These are phyloP conservation scores for Pulveroboletus ravenelii DNA, from an alignment of 768 basidiomycete genomes.

Conservation along the genomic window DNA sequence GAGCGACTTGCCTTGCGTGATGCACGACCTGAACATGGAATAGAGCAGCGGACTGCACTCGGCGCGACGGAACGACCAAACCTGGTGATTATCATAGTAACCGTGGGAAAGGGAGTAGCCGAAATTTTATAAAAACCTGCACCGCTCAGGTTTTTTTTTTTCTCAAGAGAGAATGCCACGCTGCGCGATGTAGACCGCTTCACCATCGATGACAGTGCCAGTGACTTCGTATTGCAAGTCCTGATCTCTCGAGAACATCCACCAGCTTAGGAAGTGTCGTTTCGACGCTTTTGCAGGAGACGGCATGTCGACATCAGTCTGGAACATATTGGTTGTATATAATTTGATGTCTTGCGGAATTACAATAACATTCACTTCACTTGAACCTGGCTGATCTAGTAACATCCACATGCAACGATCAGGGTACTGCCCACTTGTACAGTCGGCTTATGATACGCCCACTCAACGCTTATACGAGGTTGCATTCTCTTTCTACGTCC, in stretches of 20 bases:
- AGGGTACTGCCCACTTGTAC: neutral
- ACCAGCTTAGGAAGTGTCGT: slow-evolving; percentile 67
- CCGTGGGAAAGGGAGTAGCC: slow-evolving; percentile 37
- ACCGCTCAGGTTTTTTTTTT: neutral
- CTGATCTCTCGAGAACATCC: slow-evolving; percentile 51
- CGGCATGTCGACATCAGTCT: slow-evolving; percentile 61
- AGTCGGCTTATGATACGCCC: neutral
- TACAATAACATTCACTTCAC: too few species aligned
- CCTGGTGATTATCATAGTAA: neutral
- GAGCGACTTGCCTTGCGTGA: slow-evolving; percentile 17
- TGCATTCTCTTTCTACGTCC: slow-evolving; percentile 26
- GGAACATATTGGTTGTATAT: slow-evolving; percentile 37
- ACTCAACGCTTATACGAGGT: slow-evolving; percentile 1
- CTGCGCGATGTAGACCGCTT: slow-evolving; percentile 50
- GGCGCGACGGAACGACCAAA: neutral
- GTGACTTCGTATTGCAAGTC: slow-evolving; percentile 46
- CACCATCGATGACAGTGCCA: slow-evolving; percentile 64
- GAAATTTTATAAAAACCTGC: slow-evolving; percentile 21
- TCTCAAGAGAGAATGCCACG: slow-evolving; percentile 56
- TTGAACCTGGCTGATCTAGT: too few species aligned
- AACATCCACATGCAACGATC: neutral
- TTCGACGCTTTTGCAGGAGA: slow-evolving; percentile 44
- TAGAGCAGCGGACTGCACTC: neutral
- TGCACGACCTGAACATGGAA: slow-evolving; percentile 27
- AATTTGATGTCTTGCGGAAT: neutral